phyloP scores from a whole-genome alignment of 495 filamentous ascomycete genomes.

The Neurospora sp. region DNA sequence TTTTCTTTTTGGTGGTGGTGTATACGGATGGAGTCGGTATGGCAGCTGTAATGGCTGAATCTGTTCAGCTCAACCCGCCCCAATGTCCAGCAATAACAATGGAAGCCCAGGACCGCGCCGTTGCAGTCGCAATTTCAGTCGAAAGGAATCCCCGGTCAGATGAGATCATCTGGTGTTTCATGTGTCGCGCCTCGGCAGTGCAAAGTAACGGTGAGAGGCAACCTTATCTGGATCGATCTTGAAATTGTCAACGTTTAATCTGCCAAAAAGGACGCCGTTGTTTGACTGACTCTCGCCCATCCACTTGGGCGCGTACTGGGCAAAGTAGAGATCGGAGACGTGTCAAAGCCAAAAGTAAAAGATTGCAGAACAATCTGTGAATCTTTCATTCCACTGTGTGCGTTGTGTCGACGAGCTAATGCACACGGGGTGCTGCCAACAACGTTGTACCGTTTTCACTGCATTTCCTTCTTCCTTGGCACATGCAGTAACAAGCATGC shows the following conservation, averaged over 20 bases:
- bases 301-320: neutral
- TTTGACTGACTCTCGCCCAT: neutral
- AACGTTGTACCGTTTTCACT: neutral
- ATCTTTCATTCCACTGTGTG: neutral
- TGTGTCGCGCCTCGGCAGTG: neutral
- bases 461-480: neutral
- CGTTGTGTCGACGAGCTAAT: neutral
- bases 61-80: neutral
- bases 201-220: neutral
- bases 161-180: neutral
- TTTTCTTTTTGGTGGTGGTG: neutral
- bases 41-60: neutral
- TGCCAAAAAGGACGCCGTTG: neutral
- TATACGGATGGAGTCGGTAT: neutral
- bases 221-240: neutral
- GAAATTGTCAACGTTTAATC: neutral
- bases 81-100: neutral
- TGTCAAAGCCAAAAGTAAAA: neutral
- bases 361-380: neutral
- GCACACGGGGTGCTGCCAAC: neutral
- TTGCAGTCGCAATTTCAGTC: neutral
- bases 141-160: neutral
- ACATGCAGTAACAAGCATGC: neutral
- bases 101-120: neutral
- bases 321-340: neutral